Evolutionary conservation across 345 rosid genomes (phyloP), one percentile per base, ranked within the genome.

Genomic region (Orychophragmus violaceus): DNA sequence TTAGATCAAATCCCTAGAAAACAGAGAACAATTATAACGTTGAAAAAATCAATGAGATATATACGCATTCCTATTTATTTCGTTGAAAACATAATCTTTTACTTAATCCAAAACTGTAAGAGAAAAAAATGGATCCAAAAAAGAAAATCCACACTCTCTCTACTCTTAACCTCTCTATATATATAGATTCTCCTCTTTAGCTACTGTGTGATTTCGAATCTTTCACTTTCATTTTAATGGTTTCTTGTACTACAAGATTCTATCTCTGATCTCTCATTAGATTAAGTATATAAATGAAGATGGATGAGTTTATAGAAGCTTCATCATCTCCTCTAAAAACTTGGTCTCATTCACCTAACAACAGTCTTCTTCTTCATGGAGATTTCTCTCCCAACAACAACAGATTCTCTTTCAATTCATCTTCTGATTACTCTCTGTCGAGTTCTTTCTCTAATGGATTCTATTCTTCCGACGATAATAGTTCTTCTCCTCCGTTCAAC

Each of bases 381-480:
- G 76, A 72, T 9, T 66, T 53, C 28, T 66, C 77, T 1, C 35
- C 57, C 3, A 58, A 0, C 29, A 79, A 75, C 37, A 79, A 75
- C 60, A 79, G 74, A 25, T 74, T 81, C 71, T 81, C 85, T 63
- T 64, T 73, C 11, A 59, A 21, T 5, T 74, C 69, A 0, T 64
- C 69, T 0, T 78, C 81, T 0, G 85, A 68, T 39, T 79, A 56
- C 45, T 81, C 81, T 36, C 67, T 77, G 0, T 76, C 85, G 6
- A 76, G 81, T 29, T 69, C 79, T 6, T 60, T 81, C 64, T 76
- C 82, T 41, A 63, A 73, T 19, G 85, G 80, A 5, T 71, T 67
- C 16, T 78, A 29, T 57, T 71, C 77, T 3, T 66, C 82, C 6
- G 82, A 79, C 2, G 70, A 76, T 59, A 74, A 36, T 32, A 49